phyloP scores from a whole-genome alignment of 192 early-diverging fungal species.

The Podila clonocystis region DNA sequence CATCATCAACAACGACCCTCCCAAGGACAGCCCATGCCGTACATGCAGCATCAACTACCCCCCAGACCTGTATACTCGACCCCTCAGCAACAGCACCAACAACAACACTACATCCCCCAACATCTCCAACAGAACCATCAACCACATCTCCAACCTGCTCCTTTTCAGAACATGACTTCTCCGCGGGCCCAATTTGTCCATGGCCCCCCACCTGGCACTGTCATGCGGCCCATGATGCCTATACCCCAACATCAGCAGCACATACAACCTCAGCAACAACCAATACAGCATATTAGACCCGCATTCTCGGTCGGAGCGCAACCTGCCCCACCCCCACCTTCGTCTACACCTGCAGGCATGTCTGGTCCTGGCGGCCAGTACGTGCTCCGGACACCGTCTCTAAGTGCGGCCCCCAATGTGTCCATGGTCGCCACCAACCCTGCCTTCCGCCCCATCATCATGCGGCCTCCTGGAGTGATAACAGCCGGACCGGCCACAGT shows the following conservation, averaged over 20 bases:
- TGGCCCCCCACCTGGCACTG: constrained; percentile 14
- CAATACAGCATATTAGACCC: constrained; percentile 1
- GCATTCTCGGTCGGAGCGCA: background rate
- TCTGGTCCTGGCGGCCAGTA: constrained; percentile 1
- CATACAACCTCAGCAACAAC: constrained; percentile 11
- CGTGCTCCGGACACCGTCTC: constrained; percentile 32
- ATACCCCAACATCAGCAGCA: constrained; percentile 14
- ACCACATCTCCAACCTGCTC: background rate
- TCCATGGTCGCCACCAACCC: constrained; percentile 6
- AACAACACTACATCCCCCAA: constrained; percentile 16
- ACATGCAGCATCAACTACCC: constrained; percentile 21
- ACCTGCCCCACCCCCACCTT: background rate
- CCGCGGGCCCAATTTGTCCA: constrained; percentile 40
- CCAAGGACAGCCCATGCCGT: constrained; percentile 25
- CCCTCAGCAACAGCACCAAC: constrained; percentile 14
- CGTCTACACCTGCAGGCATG: background rate
- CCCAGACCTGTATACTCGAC: constrained; percentile 34
- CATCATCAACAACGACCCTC: constrained; percentile 27
- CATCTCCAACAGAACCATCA: constrained; percentile 11
- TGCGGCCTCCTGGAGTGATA: constrained; percentile 22
- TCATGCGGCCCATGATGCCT: constrained; percentile 26
- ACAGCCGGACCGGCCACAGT: constrained; percentile 32
- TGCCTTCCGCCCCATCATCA: constrained; percentile 22
- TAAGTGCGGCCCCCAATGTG: constrained; percentile 33
- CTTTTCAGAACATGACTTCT: background rate